phyloP scores from a whole-genome alignment of 2,329 filamentous ascomycete species.

The Fusarium ramigenum region DNA sequence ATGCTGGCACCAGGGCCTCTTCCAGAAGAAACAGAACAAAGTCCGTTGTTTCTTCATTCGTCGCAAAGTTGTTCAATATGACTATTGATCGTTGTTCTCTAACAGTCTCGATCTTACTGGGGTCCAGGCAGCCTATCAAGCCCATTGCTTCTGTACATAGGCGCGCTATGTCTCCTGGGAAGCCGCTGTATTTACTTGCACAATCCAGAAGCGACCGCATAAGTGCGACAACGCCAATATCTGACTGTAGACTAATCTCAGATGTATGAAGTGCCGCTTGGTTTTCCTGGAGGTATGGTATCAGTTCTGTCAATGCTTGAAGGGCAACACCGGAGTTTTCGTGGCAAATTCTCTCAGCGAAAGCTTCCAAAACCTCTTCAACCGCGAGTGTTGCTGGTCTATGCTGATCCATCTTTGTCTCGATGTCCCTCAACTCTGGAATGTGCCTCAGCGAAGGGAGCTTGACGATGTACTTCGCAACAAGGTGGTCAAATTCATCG shows the following conservation, averaged over 20 bases:
- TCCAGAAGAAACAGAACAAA: conserved; percentile 89
- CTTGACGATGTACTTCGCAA: conserved; percentile 75
- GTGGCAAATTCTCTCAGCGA: conserved; percentile 77
- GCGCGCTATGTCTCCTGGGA: conserved; percentile 72
- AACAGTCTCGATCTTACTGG: conserved; percentile 84
- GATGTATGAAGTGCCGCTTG: conserved; percentile 83
- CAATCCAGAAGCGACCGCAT: conserved; percentile 86
- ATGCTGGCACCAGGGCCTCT: conserved; percentile 88
- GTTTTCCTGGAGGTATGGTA: conserved; percentile 74
- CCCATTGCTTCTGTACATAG: conserved; percentile 86
- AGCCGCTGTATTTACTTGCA: conserved; percentile 79
- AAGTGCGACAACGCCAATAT: conserved; percentile 75
- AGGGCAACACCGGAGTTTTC: conserved; percentile 88
- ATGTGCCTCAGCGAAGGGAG: conserved; percentile 82
- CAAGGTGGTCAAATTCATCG: conserved; percentile 65
- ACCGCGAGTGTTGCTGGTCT: conserved; percentile 57
- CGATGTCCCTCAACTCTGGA: conserved; percentile 72
- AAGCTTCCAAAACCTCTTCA: conserved; percentile 74
- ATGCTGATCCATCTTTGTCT: conserved; percentile 70
- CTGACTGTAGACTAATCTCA: conserved; percentile 84
- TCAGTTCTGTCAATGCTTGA: conserved; percentile 81
- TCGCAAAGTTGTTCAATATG: conserved; percentile 86
- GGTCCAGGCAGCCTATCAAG: conserved; percentile 89
- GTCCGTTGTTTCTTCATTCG: conserved; percentile 79
- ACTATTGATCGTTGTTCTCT: conserved; percentile 85